Evolutionary conservation across 2,329 filamentous ascomycete genomes (phyloP), one percentile per base, ranked within the genome.

Genomic region (Apiospora koreana): DNA sequence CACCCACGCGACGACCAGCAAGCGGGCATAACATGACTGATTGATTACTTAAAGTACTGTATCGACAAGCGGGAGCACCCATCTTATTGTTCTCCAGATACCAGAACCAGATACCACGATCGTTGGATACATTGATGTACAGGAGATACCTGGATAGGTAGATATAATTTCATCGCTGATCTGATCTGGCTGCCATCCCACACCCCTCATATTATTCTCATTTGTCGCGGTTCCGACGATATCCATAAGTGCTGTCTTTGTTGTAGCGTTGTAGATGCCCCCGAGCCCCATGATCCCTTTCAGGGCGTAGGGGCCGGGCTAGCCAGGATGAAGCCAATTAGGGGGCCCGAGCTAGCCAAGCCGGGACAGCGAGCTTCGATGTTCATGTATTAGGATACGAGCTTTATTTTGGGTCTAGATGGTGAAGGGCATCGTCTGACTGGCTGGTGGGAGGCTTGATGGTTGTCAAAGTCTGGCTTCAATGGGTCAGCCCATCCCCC

Each of bases 301-400:
- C 50, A 38, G 31, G 54, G 54, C 54, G 54, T 62, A 62, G 31
- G 28, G 18, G 54, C 54, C 35, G 43, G 43, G 54, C 54, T 62
- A 62, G 54, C 31, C 28, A 31, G 54, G 54, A n/a, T 62, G 31
- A 62, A 38, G 7, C 54, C 54, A 62, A 38, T 38, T 38, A 62
- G 54, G 54, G 54, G 54, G 54, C 18, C 54, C 31, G 21, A 62
- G 54, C 54, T 62, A 62, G 31, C 54, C 54, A 38, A 62, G 54
- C 31, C 54, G 28, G 54, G 31, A 35, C 54, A 62, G 54, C 18
- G 25, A 38, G 31, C 54, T 38, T 38, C 21, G 4, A 62, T 38
- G 54, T 62, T 10, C 54, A 62, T 62, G 54, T 38, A 62, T 62
- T 62, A 62, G 54, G 54, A 62, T 62, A 62, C 54, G 54, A 62